These are phyloP conservation scores for Ciborinia camelliae DNA, from an alignment of 2,329 filamentous ascomycete genomes.

Conservation along the genomic window DNA sequence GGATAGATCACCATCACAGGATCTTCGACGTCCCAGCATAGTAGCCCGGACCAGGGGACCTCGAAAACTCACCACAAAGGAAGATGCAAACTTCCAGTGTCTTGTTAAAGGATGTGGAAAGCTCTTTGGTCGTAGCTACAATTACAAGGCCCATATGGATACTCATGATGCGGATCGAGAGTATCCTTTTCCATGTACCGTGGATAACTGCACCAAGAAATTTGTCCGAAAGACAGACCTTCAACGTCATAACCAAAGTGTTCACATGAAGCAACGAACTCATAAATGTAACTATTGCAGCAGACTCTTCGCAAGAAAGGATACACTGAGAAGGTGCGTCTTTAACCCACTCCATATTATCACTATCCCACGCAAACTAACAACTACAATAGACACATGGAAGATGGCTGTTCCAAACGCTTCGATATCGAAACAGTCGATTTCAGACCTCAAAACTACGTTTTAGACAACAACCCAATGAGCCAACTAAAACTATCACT, in stretches of 20 bases:
- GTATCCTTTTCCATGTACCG: constrained; percentile 66
- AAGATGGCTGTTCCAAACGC: constrained; percentile 70
- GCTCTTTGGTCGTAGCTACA: constrained; percentile 79
- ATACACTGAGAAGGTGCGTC: constrained; percentile 70
- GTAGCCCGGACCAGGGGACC: constrained; percentile 37
- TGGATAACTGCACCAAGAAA: constrained; percentile 64
- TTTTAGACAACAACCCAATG: constrained; percentile 21
- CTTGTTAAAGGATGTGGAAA: constrained; percentile 67
- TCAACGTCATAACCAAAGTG: constrained; percentile 57
- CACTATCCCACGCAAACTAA: constrained; percentile 1
- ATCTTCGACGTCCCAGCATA: constrained; percentile 24
- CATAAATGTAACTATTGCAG: constrained; percentile 69
- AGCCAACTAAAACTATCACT: constrained; percentile 22
- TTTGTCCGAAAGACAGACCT: constrained; percentile 85
- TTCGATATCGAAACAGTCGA: constrained; percentile 43
- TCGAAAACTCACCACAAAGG: constrained; percentile 58
- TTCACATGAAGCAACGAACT: constrained; percentile 71
- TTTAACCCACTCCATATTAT: constrained; percentile 3
- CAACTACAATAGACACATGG: constrained; percentile 58
- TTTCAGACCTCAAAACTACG: constrained; percentile 34
- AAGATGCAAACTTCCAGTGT: constrained; percentile 71
- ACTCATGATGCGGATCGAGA: constrained; percentile 73
- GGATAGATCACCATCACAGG: constrained; percentile 26
- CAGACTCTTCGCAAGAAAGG: constrained; percentile 72
- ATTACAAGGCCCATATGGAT: constrained; percentile 82